Percentiles rank a stretch among this genome's conserved stretches.
Evolutionary conservation across 805 yeast genomes (phyloP).

Genomic region (Teunomyces aglyptinius): DNA sequence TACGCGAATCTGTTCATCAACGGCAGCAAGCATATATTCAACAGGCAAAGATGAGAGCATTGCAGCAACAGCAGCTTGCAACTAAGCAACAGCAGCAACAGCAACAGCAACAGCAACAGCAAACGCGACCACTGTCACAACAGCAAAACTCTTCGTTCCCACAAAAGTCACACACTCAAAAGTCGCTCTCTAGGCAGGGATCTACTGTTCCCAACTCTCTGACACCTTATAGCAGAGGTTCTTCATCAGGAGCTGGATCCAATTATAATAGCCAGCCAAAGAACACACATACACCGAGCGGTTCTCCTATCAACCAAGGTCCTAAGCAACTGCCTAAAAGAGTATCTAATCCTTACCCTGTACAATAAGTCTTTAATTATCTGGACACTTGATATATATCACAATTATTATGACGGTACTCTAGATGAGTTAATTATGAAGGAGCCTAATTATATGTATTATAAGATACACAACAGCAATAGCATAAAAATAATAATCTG

Average conservation of each 20-base stretch:
- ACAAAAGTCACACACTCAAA: neutral
- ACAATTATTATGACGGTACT: conserved; percentile 3
- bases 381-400: conserved; percentile 1
- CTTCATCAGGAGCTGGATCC: neutral
- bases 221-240: conserved; percentile 1
- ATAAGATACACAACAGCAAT: neutral
- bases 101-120: conserved; percentile 1
- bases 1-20: conserved; percentile 71
- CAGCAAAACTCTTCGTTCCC: neutral
- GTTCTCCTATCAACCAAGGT: conserved; percentile 1
- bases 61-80: conserved; percentile 38
- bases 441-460: conserved; percentile 1
- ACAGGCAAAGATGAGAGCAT: conserved; percentile 46
- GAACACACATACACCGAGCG: neutral
- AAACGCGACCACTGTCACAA: conserved; percentile 2
- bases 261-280: neutral
- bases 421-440: conserved; percentile 3
- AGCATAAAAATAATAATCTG: neutral
- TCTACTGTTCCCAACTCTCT: neutral
- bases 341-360: conserved; percentile 3
- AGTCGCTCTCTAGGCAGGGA: neutral
- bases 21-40: conserved; percentile 54
- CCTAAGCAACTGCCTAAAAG: conserved; percentile 4
- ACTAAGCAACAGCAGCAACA: conserved; percentile 8
- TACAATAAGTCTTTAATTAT: conserved; percentile 1